phyloP scores from a whole-genome alignment of 257 asterid species.

The Orobanche coerulescens region DNA sequence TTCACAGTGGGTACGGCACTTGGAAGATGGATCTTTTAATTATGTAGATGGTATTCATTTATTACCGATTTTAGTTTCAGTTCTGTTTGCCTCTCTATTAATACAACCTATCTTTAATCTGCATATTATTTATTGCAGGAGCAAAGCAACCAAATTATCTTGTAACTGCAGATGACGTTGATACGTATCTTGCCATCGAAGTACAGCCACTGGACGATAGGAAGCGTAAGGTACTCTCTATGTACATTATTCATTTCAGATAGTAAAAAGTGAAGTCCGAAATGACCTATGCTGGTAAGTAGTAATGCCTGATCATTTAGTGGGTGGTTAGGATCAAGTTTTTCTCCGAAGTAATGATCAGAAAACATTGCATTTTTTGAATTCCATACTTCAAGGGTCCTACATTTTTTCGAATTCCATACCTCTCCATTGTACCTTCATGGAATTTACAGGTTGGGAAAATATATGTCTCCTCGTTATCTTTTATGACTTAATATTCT shows the following conservation, averaged over 20 bases:
- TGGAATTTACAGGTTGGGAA: not conserved
- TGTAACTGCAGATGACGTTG: slow-evolving; percentile 91
- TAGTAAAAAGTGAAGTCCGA: not conserved
- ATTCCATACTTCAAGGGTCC: slow-evolving; percentile 1
- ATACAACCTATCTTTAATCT: slow-evolving; percentile 15
- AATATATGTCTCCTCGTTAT: not conserved
- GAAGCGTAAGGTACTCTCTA: slow-evolving; percentile 76
- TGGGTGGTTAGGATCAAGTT: slow-evolving; percentile 5
- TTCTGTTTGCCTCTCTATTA: slow-evolving; percentile 7
- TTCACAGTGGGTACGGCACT: slow-evolving; percentile 94
- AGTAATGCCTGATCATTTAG: not conserved
- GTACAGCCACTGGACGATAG: slow-evolving; percentile 94
- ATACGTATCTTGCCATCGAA: slow-evolving; percentile 89
- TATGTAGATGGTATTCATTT: slow-evolving; percentile 70
- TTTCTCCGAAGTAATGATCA: not conserved
- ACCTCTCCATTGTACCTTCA: not conserved
- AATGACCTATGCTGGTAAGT: not conserved
- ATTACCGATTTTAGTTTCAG: slow-evolving; percentile 14
- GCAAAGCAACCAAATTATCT: slow-evolving; percentile 94
- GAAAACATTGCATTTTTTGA: not conserved
- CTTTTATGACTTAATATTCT: not conserved
- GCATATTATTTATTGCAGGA: slow-evolving; percentile 43
- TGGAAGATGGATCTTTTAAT: slow-evolving; percentile 91
- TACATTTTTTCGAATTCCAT: not conserved
- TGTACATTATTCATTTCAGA: slow-evolving; percentile 15